Percentiles rank a stretch among this genome's conserved stretches.
phyloP scores from a whole-genome alignment of 1,284 basidiomycete genomes.

The Cutaneotrichosporon sp. region DNA sequence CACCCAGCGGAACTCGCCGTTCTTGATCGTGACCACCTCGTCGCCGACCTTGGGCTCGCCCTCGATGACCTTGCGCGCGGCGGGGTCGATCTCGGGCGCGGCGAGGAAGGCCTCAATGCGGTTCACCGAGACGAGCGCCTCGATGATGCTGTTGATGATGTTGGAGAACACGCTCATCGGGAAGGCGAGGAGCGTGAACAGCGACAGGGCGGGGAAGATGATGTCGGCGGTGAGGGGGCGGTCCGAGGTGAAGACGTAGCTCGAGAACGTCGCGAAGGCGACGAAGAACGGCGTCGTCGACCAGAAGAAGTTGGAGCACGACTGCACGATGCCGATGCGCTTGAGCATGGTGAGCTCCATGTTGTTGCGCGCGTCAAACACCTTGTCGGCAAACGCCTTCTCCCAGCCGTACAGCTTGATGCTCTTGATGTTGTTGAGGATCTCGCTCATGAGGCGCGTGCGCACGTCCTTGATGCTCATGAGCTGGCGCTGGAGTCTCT shows the following conservation, averaged over 20 bases:
- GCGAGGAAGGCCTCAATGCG: conserved; percentile 76
- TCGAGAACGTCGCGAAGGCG: conserved; percentile 80
- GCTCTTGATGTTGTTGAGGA: conserved; percentile 84
- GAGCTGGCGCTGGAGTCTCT: conserved; percentile 77
- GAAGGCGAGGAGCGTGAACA: conserved; percentile 92
- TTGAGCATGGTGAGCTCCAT: conserved; percentile 77
- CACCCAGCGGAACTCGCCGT: conserved; percentile 79
- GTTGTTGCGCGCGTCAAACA: conserved; percentile 78
- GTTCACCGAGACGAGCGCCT: conserved; percentile 76
- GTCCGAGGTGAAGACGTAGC: conserved; percentile 69
- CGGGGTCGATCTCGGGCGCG: conserved; percentile 76
- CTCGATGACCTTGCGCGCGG: conserved; percentile 62
- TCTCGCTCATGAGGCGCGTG: conserved; percentile 59
- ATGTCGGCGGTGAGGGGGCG: conserved; percentile 82
- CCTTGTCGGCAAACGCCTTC: conserved; percentile 70
- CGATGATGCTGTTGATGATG: conserved; percentile 54
- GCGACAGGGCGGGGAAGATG: conserved; percentile 90
- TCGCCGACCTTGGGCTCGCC: conserved; percentile 62
- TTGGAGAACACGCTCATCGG: conserved; percentile 68
- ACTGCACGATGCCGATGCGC: conserved; percentile 72
- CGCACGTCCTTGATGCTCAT: conserved; percentile 80
- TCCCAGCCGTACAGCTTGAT: conserved; percentile 68
- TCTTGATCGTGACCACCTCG: conserved; percentile 68
- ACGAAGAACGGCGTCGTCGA: conserved; percentile 63
- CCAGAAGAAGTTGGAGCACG: conserved; percentile 39